phyloP scores from a whole-genome alignment of 1,139 yeast genomes.

The Lodderomyces elongisporus region DNA sequence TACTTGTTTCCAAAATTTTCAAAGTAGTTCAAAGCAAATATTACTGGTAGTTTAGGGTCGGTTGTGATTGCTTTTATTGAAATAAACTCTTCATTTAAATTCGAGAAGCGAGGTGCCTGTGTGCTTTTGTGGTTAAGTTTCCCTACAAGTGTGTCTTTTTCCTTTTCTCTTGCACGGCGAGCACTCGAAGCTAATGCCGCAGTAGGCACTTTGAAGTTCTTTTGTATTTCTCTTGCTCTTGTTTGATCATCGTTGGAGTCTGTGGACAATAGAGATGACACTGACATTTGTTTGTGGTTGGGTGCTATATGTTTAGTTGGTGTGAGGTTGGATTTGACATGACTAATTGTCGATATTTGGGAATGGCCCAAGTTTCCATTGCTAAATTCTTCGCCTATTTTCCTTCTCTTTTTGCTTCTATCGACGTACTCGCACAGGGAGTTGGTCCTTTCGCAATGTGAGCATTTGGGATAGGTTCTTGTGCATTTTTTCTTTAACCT shows the following conservation, averaged over 20 bases:
- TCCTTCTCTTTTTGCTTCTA: slow-evolving; percentile 25
- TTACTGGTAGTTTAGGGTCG: slow-evolving; percentile 22
- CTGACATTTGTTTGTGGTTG: slow-evolving; percentile 15
- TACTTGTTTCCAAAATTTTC: slow-evolving; percentile 33
- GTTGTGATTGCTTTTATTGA: slow-evolving; percentile 29
- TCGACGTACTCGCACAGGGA: slow-evolving; percentile 36
- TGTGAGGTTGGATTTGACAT: slow-evolving; percentile 1
- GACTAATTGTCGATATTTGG: neutral
- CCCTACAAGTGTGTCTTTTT: slow-evolving; percentile 4
- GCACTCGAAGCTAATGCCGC: slow-evolving; percentile 9
- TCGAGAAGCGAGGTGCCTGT: slow-evolving; percentile 7
- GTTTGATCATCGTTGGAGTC: slow-evolving; percentile 7
- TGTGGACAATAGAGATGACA: slow-evolving; percentile 13
- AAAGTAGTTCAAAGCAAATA: slow-evolving; percentile 31
- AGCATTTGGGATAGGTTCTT: slow-evolving; percentile 34
- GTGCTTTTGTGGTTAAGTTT: slow-evolving; percentile 6
- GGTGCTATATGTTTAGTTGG: slow-evolving; percentile 1
- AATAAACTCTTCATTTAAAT: slow-evolving; percentile 33
- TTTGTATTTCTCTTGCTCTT: slow-evolving; percentile 6
- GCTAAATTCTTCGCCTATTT: slow-evolving; percentile 1
- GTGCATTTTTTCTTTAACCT: slow-evolving; percentile 41
- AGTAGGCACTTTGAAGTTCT: slow-evolving; percentile 5
- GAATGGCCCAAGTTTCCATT: neutral
- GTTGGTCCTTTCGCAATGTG: slow-evolving; percentile 31
- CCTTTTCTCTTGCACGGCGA: slow-evolving; percentile 8